Evolutionary conservation across 2,329 filamentous ascomycete species (phyloP).

Genomic region (Alternaria incomplexa): DNA sequence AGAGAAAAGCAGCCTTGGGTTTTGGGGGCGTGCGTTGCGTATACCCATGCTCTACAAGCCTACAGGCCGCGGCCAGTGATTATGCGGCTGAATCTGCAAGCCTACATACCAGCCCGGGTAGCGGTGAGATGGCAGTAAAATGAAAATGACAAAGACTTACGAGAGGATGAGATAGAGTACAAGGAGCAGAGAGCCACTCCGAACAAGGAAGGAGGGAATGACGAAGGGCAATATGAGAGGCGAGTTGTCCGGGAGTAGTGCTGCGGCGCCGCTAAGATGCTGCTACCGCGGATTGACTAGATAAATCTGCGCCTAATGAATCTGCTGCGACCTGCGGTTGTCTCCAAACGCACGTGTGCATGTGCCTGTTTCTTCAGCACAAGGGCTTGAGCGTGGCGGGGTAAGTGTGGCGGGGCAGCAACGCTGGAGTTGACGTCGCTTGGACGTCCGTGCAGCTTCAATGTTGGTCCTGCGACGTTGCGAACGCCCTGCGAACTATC

Average conservation of each 20-base stretch:
- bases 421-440: slow-evolving; percentile 11
- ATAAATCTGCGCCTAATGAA: background rate
- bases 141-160: background rate
- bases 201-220: background rate
- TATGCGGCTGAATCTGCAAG: background rate
- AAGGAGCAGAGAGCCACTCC: background rate
- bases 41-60: background rate
- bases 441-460: slow-evolving; percentile 9
- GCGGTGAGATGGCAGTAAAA: background rate
- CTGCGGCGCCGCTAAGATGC: background rate
- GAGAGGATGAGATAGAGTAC: background rate
- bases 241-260: background rate
- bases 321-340: background rate
- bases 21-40: background rate
- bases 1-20: background rate
- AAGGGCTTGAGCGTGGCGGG: slow-evolving; percentile 17
- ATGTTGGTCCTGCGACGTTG: slow-evolving; percentile 8
- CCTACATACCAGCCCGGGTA: background rate
- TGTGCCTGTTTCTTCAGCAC: background rate
- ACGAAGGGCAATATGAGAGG: background rate
- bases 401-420: slow-evolving; percentile 27
- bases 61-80: background rate
- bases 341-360: background rate
- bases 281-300: background rate
- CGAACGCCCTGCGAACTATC: background rate